Evolutionary conservation across 2,329 filamentous ascomycete species (phyloP), one percentile per base, ranked within the genome.

Genomic region (Ophiostoma triangulosporum): DNA sequence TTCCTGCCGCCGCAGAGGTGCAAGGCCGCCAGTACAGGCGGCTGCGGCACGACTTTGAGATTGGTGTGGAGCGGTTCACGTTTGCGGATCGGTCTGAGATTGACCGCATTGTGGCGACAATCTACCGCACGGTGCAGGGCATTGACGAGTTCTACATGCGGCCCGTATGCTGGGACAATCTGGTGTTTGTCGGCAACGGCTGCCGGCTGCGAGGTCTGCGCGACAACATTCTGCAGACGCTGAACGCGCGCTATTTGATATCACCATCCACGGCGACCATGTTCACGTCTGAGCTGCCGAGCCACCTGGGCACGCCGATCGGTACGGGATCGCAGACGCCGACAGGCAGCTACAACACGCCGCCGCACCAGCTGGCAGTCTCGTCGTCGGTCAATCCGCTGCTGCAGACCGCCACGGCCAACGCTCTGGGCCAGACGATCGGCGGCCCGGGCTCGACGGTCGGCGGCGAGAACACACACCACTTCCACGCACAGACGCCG

Each of bases 251-350:
- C 59, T 93, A 95, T 66, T 78, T 96, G 52, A 83, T 98, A 60
- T 95, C 90, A 2, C 93, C 93, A 0, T 90, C 85, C 27, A 91
- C 88, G 1, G 89, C 88, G 50, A 96, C 90, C 40, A 97, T 97
- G 63, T 97, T 97, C 74, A 95, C 90, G 33, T 95, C 89, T 22
- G 93, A 98, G 68, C 81, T 97, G 35, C 93, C 93, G 7, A 96
- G 89, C 8, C 91, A 93, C 69, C 80, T 96, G 64, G 89, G 87
- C 29, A 97, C 93, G 0, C 93, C 93, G 1, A 78, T 85, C 11
- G 90, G 88, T 20, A 97, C 91, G 1, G 91, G 91, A 32, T 81
- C 89, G 15, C 93, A 95, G 68, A 97, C 91, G 1, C 94, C 93
- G 0, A 88, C 87, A 2, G 76, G 72, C 61, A 77, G 71, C 58